A percentile compares a stretch with the other conserved stretches of the same genome.
phyloP scores from a whole-genome alignment of 2,329 filamentous ascomycete species.

The Diaporthe batatas region DNA sequence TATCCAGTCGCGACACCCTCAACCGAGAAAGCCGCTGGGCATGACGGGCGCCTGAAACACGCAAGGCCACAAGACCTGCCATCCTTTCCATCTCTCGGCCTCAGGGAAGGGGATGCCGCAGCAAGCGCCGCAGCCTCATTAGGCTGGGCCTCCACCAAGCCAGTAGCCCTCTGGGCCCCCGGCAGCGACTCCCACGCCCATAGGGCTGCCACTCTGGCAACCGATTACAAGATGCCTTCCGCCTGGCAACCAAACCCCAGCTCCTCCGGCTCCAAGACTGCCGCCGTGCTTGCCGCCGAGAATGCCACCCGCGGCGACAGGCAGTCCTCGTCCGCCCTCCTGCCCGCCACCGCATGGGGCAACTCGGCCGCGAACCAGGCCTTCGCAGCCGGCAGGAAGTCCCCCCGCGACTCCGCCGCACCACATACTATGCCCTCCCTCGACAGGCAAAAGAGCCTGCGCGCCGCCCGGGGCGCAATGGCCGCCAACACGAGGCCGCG shows the following conservation, averaged over 20 bases:
- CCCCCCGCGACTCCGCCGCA: slow-evolving; percentile 55
- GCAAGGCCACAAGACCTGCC: slow-evolving; percentile 80
- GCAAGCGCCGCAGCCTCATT: slow-evolving; percentile 81
- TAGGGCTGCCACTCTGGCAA: slow-evolving; percentile 50
- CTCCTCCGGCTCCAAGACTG: slow-evolving; percentile 61
- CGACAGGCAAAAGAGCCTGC: slow-evolving; percentile 74
- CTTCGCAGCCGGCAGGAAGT: slow-evolving; percentile 50
- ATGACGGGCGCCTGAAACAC: slow-evolving; percentile 71
- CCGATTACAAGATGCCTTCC: slow-evolving; percentile 51
- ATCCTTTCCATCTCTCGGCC: slow-evolving; percentile 77
- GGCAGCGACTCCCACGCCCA: slow-evolving; percentile 69
- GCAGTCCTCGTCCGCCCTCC: slow-evolving; percentile 27
- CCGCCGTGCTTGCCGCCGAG: slow-evolving; percentile 58
- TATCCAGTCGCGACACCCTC: neutral
- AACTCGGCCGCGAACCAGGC: slow-evolving; percentile 76
- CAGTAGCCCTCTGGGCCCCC: slow-evolving; percentile 76
- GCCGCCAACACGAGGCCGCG: slow-evolving; percentile 67
- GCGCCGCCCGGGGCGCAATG: slow-evolving; percentile 84
- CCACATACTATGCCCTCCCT: slow-evolving; percentile 52
- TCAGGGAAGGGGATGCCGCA: slow-evolving; percentile 69
- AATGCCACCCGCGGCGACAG: slow-evolving; percentile 63
- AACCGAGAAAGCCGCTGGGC: slow-evolving; percentile 41
- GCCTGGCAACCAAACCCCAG: slow-evolving; percentile 69
- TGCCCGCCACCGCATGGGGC: slow-evolving; percentile 60
- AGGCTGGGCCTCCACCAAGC: slow-evolving; percentile 70